These are phyloP conservation scores for Candida railenensis DNA, from an alignment of 805 yeast genomes.

Conservation along the genomic window DNA sequence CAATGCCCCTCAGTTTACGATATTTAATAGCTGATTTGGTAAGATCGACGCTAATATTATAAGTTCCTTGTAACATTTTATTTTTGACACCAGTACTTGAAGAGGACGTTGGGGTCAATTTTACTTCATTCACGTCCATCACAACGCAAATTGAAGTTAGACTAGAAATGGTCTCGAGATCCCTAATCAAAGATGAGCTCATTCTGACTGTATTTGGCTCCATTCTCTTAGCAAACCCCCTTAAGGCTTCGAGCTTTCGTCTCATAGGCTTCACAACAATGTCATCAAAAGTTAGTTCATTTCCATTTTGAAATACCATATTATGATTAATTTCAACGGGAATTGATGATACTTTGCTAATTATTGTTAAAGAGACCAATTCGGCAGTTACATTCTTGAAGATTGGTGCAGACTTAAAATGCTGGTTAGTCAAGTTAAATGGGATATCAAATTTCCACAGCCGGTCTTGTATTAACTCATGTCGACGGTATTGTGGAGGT, in stretches of 20 bases:
- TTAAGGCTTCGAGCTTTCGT: constrained; percentile 16
- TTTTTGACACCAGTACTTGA: constrained; percentile 12
- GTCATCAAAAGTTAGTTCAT: constrained; percentile 16
- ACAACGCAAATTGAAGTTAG: constrained; percentile 24
- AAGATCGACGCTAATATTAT: constrained; percentile 16
- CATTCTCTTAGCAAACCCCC: constrained; percentile 15
- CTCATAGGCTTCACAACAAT: constrained; percentile 22
- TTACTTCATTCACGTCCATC: constrained; percentile 18
- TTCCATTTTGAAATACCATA: constrained; percentile 24
- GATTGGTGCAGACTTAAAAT: constrained; percentile 18
- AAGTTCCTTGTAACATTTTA: constrained; percentile 10
- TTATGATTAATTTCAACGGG: constrained; percentile 40
- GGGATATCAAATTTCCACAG: constrained; percentile 9
- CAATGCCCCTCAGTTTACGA: constrained; percentile 11
- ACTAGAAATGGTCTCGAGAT: constrained; percentile 22
- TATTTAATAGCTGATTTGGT: constrained; percentile 11
- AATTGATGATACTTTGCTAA: constrained; percentile 30
- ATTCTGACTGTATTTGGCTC: constrained; percentile 24
- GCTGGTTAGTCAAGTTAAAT: background rate
- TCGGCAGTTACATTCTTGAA: constrained; percentile 24
- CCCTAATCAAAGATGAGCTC: constrained; percentile 27
- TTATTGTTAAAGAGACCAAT: constrained; percentile 28
- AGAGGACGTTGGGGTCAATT: constrained; percentile 6
- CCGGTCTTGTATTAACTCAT: background rate
- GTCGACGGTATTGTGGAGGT: constrained; percentile 3